Evolutionary conservation across 495 filamentous ascomycete genomes (phyloP).

Genomic region (Poronia punctata): DNA sequence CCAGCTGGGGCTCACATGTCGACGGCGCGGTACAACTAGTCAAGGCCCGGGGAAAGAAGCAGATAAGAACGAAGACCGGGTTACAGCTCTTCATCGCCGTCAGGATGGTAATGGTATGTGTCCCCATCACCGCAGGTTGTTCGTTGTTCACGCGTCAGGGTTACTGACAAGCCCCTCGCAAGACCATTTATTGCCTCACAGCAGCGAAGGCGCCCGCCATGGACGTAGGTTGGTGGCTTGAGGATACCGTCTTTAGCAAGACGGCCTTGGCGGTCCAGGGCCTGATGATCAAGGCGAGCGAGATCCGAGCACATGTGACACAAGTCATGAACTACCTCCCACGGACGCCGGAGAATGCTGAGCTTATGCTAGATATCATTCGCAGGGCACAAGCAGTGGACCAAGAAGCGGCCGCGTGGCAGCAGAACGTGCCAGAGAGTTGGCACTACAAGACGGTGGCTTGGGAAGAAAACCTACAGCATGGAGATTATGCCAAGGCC

Average conservation of each 20-base stretch:
- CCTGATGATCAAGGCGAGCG: constrained; percentile 38
- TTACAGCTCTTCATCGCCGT: constrained; percentile 46
- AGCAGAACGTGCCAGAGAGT: constrained; percentile 29
- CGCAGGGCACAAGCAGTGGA: constrained; percentile 37
- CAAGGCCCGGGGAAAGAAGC: constrained; percentile 44
- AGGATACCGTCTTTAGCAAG: constrained; percentile 33
- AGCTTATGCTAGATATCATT: constrained; percentile 35
- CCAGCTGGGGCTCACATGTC: constrained; percentile 48
- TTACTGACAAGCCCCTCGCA: background rate
- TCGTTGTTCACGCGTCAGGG: background rate
- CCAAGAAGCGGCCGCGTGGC: constrained; percentile 36
- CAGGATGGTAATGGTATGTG: constrained; percentile 43
- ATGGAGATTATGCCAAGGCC: constrained; percentile 31
- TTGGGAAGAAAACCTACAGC: constrained; percentile 35
- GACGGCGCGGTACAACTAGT: constrained; percentile 49
- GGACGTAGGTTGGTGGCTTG: constrained; percentile 47
- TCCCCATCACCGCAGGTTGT: background rate
- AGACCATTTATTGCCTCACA: constrained; percentile 43
- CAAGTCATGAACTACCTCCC: constrained; percentile 27
- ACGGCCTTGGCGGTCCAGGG: constrained; percentile 33
- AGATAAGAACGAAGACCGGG: constrained; percentile 40
- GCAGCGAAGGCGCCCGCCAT: constrained; percentile 38
- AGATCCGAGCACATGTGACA: constrained; percentile 41
- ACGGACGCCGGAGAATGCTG: constrained; percentile 30
- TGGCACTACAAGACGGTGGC: constrained; percentile 37